Percentiles rank a stretch among this genome's conserved stretches.
Conservation (phyloP, 2,329 filamentous ascomycete species). For the Colletotrichum sp. region DNA sequence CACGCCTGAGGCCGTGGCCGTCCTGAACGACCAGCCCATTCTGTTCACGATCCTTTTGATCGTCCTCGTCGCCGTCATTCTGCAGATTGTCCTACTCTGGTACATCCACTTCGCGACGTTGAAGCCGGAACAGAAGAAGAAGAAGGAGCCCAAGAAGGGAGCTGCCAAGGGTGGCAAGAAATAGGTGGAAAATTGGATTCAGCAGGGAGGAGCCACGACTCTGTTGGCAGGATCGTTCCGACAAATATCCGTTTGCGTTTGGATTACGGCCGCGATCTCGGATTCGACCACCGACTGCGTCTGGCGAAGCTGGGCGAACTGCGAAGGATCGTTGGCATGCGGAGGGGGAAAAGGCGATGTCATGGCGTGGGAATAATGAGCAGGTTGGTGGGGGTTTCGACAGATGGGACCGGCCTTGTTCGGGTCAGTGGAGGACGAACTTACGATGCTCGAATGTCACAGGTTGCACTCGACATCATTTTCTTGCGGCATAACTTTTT, state of each 20-base stretch:
- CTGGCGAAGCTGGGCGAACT: background rate
- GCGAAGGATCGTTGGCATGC: background rate
- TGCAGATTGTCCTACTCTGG: conserved; percentile 55
- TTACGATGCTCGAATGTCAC: conserved; percentile 6
- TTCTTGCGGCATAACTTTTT: conserved; percentile 10
- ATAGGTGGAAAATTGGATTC: background rate
- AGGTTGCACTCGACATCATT: conserved; percentile 8
- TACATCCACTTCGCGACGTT: conserved; percentile 65
- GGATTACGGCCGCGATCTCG: background rate
- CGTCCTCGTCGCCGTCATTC: conserved; percentile 54
- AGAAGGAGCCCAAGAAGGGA: conserved; percentile 50
- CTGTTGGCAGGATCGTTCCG: background rate
- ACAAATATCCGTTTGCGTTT: background rate
- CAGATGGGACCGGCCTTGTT: background rate
- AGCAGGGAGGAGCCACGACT: background rate
- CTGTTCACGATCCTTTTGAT: conserved; percentile 63
- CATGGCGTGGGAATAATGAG: conserved; percentile 1
- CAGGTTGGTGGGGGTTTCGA: background rate
- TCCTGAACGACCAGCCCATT: conserved; percentile 65
- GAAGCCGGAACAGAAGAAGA: conserved; percentile 66
- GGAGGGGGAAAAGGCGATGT: background rate
- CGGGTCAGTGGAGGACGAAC: background rate
- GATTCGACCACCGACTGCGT: background rate
- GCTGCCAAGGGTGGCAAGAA: conserved; percentile 32
- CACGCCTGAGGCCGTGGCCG: conserved; percentile 61